A percentile compares a stretch with the other conserved stretches of the same genome.
Conservation (phyloP, 2,329 filamentous ascomycete genomes). For the Thermothelomyces thermophilus region DNA sequence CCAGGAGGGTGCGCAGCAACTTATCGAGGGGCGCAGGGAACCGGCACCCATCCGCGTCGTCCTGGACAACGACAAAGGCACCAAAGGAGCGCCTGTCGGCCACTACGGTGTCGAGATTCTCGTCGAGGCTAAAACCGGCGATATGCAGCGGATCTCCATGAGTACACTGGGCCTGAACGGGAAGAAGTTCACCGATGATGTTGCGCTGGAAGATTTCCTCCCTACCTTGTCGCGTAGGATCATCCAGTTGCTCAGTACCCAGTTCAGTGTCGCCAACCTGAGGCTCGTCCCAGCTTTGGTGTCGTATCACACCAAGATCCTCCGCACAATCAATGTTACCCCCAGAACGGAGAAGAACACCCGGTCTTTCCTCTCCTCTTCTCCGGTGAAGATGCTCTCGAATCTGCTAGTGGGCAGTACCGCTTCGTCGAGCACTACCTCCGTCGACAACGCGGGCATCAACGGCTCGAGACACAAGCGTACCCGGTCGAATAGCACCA, state of each 20-base stretch:
- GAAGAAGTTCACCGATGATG: slow-evolving; percentile 64
- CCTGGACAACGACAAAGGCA: slow-evolving; percentile 62
- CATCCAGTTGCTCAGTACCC: slow-evolving; percentile 62
- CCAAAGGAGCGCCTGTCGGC: slow-evolving; percentile 58
- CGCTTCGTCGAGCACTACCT: slow-evolving; percentile 33
- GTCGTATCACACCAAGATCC: slow-evolving; percentile 68
- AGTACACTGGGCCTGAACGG: slow-evolving; percentile 59
- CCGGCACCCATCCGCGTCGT: slow-evolving; percentile 65
- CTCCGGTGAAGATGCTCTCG: slow-evolving; percentile 84
- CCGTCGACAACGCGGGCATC: slow-evolving; percentile 27
- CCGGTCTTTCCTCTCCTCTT: slow-evolving; percentile 67
- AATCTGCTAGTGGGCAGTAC: slow-evolving; percentile 64
- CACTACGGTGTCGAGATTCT: slow-evolving; percentile 67
- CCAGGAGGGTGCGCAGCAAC: slow-evolving; percentile 58
- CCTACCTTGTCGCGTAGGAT: slow-evolving; percentile 68
- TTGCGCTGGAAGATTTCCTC: slow-evolving; percentile 66
- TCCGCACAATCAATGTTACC: slow-evolving; percentile 61
- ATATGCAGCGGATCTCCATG: slow-evolving; percentile 44
- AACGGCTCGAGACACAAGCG: slow-evolving; percentile 36
- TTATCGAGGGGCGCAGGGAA: slow-evolving; percentile 58
- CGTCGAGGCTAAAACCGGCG: slow-evolving; percentile 52
- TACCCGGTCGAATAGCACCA: slow-evolving; percentile 41
- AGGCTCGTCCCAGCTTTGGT: slow-evolving; percentile 62
- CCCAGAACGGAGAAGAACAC: slow-evolving; percentile 49
- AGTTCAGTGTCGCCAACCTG: slow-evolving; percentile 62